phyloP scores from a whole-genome alignment of 1,284 basidiomycete species.

The Retiboletus flavoniger region DNA sequence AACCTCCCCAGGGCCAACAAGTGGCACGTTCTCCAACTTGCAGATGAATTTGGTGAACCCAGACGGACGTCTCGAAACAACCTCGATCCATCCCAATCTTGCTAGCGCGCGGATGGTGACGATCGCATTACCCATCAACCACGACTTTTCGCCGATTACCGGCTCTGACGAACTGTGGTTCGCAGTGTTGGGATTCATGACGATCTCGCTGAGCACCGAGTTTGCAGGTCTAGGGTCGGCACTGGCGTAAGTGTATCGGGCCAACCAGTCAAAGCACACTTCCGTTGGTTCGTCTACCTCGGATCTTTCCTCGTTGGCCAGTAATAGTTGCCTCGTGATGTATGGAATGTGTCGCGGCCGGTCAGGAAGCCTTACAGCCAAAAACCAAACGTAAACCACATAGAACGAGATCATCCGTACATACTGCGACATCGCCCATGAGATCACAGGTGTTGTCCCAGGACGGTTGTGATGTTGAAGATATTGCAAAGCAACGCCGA shows the following conservation, averaged over 20 bases:
- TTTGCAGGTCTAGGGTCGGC: constrained; percentile 88
- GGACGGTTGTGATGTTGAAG: constrained; percentile 87
- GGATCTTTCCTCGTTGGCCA: constrained; percentile 80
- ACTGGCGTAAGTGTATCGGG: constrained; percentile 91
- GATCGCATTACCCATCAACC: constrained; percentile 86
- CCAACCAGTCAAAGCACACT: constrained; percentile 98
- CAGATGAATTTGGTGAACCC: constrained; percentile 89
- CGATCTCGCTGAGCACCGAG: constrained; percentile 75
- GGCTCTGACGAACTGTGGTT: constrained; percentile 38
- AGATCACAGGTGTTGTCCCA: constrained; percentile 58
- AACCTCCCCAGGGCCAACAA: constrained; percentile 80
- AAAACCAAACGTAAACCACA: constrained; percentile 94
- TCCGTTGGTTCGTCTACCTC: constrained; percentile 89
- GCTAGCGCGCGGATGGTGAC: constrained; percentile 79
- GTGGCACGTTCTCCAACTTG: constrained; percentile 86
- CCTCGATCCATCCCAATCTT: constrained; percentile 86
- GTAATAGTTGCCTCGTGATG: constrained; percentile 84
- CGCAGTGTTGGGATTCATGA: constrained; percentile 51
- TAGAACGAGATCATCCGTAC: constrained; percentile 93
- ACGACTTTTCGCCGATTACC: constrained; percentile 66
- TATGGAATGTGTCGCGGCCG: constrained; percentile 82
- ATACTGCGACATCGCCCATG: constrained; percentile 93
- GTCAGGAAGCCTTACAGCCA: constrained; percentile 84
- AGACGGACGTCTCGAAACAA: constrained; percentile 84
- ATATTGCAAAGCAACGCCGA: constrained; percentile 93